Percentiles rank a stretch among this genome's conserved stretches.
Evolutionary conservation across 2,329 filamentous ascomycete genomes (phyloP).

Genomic region (Albophoma yamanashiensis): DNA sequence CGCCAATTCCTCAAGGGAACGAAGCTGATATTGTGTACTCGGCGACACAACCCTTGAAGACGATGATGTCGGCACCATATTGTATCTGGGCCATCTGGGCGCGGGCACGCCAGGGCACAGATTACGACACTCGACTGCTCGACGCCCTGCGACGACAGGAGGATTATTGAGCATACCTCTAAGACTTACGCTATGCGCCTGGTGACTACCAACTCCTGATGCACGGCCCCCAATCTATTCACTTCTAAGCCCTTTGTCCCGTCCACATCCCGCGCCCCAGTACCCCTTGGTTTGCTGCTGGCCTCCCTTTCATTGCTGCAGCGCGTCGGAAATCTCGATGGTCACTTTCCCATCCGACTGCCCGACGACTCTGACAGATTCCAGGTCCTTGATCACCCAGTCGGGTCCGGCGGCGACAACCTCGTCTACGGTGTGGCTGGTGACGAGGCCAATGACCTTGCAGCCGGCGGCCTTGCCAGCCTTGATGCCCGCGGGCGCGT

Average conservation of each 20-base stretch:
- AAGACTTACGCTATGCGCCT: no score
- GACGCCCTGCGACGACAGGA: neutral
- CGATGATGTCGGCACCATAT: neutral
- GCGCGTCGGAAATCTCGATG: conserved; percentile 56
- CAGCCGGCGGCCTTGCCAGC: conserved; percentile 81
- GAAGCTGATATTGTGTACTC: neutral
- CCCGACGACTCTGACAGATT: conserved; percentile 56
- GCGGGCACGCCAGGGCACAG: neutral
- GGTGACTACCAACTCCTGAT: neutral
- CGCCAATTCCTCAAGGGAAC: neutral
- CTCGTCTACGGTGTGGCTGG: conserved; percentile 67
- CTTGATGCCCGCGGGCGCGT: conserved; percentile 75
- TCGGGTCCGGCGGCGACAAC: conserved; percentile 69
- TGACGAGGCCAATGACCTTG: conserved; percentile 73
- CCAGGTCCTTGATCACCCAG: conserved; percentile 75
- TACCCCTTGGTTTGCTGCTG: conserved; percentile 1
- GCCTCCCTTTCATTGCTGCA: conserved; percentile 21
- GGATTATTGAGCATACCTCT: neutral
- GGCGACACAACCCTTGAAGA: neutral
- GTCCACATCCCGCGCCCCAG: neutral
- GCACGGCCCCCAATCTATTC: neutral
- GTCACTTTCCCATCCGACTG: conserved; percentile 47
- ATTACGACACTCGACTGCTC: neutral
- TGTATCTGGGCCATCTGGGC: neutral
- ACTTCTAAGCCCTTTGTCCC: neutral